phyloP scores from a whole-genome alignment of 495 filamentous ascomycete species.

The Neurospora sublineolata region DNA sequence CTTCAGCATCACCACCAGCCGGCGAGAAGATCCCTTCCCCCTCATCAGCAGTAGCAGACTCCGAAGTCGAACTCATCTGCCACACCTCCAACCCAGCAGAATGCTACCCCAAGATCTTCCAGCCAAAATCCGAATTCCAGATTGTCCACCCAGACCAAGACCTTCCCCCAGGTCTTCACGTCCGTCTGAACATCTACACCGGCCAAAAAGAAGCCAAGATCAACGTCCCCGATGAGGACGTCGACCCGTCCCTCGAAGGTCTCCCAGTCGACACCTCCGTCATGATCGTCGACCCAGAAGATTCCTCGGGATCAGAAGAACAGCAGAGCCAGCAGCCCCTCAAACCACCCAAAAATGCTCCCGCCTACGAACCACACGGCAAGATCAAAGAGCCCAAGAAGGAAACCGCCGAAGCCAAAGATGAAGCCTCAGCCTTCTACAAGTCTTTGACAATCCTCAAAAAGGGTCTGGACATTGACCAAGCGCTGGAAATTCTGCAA shows the following conservation, averaged over 20 bases:
- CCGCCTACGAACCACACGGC: constrained; percentile 38
- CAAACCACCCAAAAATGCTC: constrained; percentile 26
- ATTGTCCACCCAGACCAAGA: constrained; percentile 50
- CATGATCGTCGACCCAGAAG: constrained; percentile 31
- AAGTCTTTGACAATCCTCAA: constrained; percentile 35
- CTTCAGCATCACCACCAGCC: constrained; percentile 18
- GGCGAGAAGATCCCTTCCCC: not conserved
- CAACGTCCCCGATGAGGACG: constrained; percentile 38
- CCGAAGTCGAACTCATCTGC: constrained; percentile 46
- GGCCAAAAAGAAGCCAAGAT: constrained; percentile 52
- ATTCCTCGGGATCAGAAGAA: constrained; percentile 15
- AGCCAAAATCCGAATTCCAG: constrained; percentile 51
- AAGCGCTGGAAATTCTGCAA: constrained; percentile 39
- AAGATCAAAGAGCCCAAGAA: constrained; percentile 34
- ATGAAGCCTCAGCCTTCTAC: constrained; percentile 22
- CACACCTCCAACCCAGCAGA: constrained; percentile 44
- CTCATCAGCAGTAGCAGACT: not conserved
- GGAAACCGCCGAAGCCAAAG: constrained; percentile 15
- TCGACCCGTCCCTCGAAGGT: constrained; percentile 30
- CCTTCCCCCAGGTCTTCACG: constrained; percentile 49
- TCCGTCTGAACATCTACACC: constrained; percentile 50
- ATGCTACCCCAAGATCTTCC: constrained; percentile 54
- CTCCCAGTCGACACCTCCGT: constrained; percentile 36
- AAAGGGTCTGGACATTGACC: constrained; percentile 23
- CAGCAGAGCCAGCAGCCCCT: not conserved